Evolutionary conservation across 2,329 filamentous ascomycete species (phyloP).

Genomic region (Cladosporium sp.): DNA sequence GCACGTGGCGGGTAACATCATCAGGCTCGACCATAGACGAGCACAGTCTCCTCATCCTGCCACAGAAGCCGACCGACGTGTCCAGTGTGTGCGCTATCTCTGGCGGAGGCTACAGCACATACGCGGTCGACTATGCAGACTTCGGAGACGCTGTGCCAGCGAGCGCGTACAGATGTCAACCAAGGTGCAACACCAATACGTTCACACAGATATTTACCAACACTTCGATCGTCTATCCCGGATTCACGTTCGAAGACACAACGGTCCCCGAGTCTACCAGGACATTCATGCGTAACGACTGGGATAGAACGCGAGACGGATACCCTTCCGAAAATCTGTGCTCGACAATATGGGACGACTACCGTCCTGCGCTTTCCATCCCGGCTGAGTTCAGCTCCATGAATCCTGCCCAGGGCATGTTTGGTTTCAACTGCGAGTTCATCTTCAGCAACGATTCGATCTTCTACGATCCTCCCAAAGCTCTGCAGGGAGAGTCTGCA

Average conservation of each 20-base stretch:
- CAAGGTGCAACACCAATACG: constrained; percentile 22
- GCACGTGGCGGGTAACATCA: constrained; percentile 23
- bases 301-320: not conserved
- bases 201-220: not conserved
- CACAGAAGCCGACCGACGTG: constrained; percentile 22
- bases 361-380: constrained; percentile 24
- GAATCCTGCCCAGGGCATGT: not conserved
- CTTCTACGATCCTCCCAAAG: constrained; percentile 28
- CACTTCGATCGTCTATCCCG: not conserved
- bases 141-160: constrained; percentile 26
- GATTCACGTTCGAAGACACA: constrained; percentile 1
- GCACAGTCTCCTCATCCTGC: constrained; percentile 22
- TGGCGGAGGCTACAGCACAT: constrained; percentile 20
- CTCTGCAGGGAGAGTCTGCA: constrained; percentile 17
- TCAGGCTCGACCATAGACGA: constrained; percentile 15
- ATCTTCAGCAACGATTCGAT: constrained; percentile 20
- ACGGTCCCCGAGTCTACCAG: constrained; percentile 5
- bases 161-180: constrained; percentile 28
- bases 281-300: not conserved
- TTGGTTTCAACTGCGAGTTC: constrained; percentile 16
- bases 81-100: constrained; percentile 25
- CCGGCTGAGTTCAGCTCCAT: constrained; percentile 25
- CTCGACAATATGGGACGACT: constrained; percentile 31
- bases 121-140: constrained; percentile 26
- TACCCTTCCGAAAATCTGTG: constrained; percentile 25